These are phyloP conservation scores for Endocladia muricata DNA, from an alignment of 31 red algal genomes.

Conservation along the genomic window DNA sequence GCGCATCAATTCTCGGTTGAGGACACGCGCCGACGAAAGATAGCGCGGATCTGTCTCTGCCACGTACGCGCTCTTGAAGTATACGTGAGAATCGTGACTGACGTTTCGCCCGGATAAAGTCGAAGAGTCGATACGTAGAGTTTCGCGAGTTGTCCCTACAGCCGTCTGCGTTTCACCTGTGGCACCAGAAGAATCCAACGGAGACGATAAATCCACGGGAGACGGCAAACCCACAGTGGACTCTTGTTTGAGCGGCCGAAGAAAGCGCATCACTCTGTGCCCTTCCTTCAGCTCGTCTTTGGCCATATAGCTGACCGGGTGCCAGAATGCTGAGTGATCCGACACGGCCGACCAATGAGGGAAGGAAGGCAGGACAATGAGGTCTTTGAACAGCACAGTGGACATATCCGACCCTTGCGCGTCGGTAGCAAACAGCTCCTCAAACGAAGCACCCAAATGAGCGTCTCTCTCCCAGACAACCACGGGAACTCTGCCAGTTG, in stretches of 20 bases:
- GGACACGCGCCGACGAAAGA: background rate
- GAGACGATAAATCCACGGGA: background rate
- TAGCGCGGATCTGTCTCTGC: constrained; percentile 7
- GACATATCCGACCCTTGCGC: background rate
- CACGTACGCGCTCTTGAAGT: constrained; percentile 69
- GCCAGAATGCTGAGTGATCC: constrained; percentile 8
- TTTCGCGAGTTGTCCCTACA: background rate
- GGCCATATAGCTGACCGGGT: constrained; percentile 55
- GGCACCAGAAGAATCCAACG: background rate
- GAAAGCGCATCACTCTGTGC: background rate
- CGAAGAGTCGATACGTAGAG: too few relatives aligned
- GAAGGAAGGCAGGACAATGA: constrained; percentile 56
- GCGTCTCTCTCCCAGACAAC: constrained; percentile 71
- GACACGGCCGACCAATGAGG: constrained; percentile 19
- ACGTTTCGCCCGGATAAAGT: too few relatives aligned
- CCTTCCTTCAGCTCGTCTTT: constrained; percentile 51
- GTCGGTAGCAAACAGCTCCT: constrained; percentile 40
- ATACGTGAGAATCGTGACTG: constrained; percentile 59
- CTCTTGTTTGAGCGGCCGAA: background rate
- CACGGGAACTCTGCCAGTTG: constrained; percentile 52
- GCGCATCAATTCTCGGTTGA: constrained; percentile 30
- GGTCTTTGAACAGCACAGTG: constrained; percentile 18
- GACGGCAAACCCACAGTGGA: background rate
- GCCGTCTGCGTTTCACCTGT: background rate
- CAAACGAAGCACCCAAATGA: constrained; percentile 58